These are phyloP conservation scores for Tricholoma sp. DNA, from an alignment of 768 basidiomycete species.

Conservation along the genomic window DNA sequence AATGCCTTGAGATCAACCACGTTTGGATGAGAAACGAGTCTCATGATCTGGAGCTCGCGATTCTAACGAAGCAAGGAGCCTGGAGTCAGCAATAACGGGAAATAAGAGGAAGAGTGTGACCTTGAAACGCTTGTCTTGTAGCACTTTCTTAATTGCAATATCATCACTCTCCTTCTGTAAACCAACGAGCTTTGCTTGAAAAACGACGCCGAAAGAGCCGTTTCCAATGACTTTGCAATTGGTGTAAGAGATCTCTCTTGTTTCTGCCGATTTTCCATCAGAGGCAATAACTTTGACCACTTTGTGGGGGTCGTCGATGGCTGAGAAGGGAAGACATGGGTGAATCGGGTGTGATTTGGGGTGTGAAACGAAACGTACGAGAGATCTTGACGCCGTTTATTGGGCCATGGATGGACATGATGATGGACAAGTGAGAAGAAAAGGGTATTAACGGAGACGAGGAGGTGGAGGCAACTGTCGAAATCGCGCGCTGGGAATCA, in stretches of 20 bases:
- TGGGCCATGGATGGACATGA: constrained; percentile 73
- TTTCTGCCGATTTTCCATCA: constrained; percentile 89
- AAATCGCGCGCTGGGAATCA: constrained; percentile 9
- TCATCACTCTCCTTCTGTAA: constrained; percentile 66
- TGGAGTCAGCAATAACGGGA: constrained; percentile 7
- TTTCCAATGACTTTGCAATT: constrained; percentile 99
- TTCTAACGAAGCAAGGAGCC: constrained; percentile 51
- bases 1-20: constrained; percentile 97
- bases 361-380: constrained; percentile 48
- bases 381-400: constrained; percentile 88
- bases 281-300: constrained; percentile 93
- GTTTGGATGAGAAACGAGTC: constrained; percentile 93
- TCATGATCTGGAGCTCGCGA: constrained; percentile 99
- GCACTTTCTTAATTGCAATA: constrained; percentile 99
- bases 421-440: constrained; percentile 11
- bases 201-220: constrained; percentile 98
- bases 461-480: constrained; percentile 8
- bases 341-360: constrained; percentile 21
- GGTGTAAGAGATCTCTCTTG: constrained; percentile 86
- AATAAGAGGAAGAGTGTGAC: constrained; percentile 40
- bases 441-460: constrained; percentile 11
- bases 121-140: constrained; percentile 99
- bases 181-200: constrained; percentile 83
- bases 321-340: constrained; percentile 33
- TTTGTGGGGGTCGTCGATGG: constrained; percentile 94